Evolutionary conservation across 2,329 filamentous ascomycete genomes (phyloP).

Genomic region (Alternaria consortialis): DNA sequence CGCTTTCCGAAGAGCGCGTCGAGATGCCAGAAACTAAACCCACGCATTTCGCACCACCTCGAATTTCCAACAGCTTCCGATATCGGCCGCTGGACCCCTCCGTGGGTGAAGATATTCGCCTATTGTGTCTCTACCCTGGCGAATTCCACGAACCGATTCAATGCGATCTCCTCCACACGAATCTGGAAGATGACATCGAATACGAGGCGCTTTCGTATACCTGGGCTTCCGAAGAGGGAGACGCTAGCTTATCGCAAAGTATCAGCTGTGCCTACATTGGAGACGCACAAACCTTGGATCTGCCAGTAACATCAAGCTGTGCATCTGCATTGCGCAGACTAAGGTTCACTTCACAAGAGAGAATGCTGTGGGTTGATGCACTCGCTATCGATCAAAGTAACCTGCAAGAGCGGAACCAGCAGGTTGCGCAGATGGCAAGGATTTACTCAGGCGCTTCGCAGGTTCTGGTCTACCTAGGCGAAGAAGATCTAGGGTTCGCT

Average conservation of each 20-base stretch:
- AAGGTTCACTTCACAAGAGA: conserved; percentile 6
- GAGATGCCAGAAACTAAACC: conserved; percentile 10
- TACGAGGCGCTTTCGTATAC: conserved; percentile 37
- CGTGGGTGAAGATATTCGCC: conserved; percentile 15
- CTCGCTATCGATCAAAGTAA: conserved; percentile 30
- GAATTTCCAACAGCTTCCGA: conserved; percentile 5
- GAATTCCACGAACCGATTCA: conserved; percentile 15
- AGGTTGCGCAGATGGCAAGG: conserved; percentile 27
- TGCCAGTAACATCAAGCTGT: conserved; percentile 22
- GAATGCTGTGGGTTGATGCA: conserved; percentile 27
- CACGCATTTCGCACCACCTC: neutral
- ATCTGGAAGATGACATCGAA: conserved; percentile 15
- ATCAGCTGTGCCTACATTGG: conserved; percentile 20
- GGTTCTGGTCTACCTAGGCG: conserved; percentile 20
- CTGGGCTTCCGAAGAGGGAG: conserved; percentile 29
- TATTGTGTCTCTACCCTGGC: conserved; percentile 17
- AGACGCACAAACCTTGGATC: neutral
- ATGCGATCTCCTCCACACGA: conserved; percentile 17
- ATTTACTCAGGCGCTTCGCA: conserved; percentile 24
- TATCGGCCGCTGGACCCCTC: conserved; percentile 14
- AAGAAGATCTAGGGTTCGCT: conserved; percentile 19
- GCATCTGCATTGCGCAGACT: conserved; percentile 22
- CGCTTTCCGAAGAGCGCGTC: conserved; percentile 16
- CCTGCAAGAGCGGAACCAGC: conserved; percentile 23
- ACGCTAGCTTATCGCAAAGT: conserved; percentile 16